These are phyloP conservation scores for Malassezia sympodialis DNA, from an alignment of 1,284 basidiomycete species.

Conservation along the genomic window DNA sequence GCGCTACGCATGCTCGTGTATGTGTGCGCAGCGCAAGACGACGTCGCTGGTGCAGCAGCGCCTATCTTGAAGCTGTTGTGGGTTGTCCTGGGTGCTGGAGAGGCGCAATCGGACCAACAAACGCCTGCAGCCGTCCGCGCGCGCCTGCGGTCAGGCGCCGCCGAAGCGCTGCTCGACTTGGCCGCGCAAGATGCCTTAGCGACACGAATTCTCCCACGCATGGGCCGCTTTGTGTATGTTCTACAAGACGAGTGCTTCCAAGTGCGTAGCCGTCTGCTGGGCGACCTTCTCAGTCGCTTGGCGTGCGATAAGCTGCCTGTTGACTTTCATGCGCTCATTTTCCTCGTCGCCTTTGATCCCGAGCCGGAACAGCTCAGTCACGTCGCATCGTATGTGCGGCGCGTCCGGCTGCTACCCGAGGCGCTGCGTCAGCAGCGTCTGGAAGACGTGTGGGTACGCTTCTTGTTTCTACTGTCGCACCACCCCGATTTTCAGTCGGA, in stretches of 20 bases:
- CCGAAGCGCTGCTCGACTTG: slow-evolving; percentile 69
- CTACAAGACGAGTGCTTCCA: slow-evolving; percentile 79
- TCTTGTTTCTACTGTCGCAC: slow-evolving; percentile 78
- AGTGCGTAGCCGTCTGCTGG: slow-evolving; percentile 68
- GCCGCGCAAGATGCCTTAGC: slow-evolving; percentile 59
- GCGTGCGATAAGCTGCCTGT: slow-evolving; percentile 58
- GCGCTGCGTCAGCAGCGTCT: slow-evolving; percentile 47
- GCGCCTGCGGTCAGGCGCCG: slow-evolving; percentile 66
- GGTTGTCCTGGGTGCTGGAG: slow-evolving; percentile 24
- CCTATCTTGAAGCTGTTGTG: slow-evolving; percentile 35
- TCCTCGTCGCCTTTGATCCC: slow-evolving; percentile 82
- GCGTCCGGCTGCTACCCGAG: slow-evolving; percentile 8
- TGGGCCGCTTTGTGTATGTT: slow-evolving; percentile 60
- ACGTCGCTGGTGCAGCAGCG: slow-evolving; percentile 1
- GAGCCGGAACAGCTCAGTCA: slow-evolving; percentile 53
- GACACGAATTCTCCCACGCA: slow-evolving; percentile 48
- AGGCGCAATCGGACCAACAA: slow-evolving; percentile 23
- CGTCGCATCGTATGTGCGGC: slow-evolving; percentile 24
- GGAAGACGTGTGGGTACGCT: slow-evolving; percentile 71
- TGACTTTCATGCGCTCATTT: slow-evolving; percentile 71
- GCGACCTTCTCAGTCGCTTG: slow-evolving; percentile 62
- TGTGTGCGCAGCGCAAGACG: slow-evolving; percentile 9
- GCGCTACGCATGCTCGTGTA: slow-evolving; percentile 23
- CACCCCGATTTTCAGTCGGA: slow-evolving; percentile 78
- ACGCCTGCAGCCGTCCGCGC: slow-evolving; percentile 28